Conservation (phyloP, 306 rosid species). For the Vachellia collinsii region DNA sequence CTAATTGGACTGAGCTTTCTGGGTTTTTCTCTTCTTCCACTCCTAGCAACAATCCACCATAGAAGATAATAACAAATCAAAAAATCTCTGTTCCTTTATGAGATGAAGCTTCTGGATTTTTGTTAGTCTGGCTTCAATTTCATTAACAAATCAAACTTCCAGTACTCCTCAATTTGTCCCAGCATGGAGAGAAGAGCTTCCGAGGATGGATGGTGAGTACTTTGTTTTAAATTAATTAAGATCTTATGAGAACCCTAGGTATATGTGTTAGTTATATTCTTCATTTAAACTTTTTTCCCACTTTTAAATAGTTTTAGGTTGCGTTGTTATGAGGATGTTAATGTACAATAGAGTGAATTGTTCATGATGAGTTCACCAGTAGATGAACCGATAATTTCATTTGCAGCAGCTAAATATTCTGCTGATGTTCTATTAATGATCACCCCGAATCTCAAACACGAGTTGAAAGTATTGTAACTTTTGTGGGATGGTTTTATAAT, state of each 20-base stretch:
- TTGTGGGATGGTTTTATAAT: constrained; percentile 22
- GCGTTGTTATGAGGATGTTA: constrained; percentile 44
- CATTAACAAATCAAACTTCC: constrained; percentile 15
- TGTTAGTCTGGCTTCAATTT: constrained; percentile 41
- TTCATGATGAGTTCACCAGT: constrained; percentile 34
- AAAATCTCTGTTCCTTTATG: constrained; percentile 18
- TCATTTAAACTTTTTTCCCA: not conserved
- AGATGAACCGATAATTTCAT: constrained; percentile 26
- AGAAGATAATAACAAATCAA: not conserved
- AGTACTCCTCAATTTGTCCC: not conserved
- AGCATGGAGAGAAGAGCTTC: constrained; percentile 27
- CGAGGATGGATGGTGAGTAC: constrained; percentile 32
- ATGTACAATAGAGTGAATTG: constrained; percentile 40
- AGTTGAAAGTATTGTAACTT: constrained; percentile 22
- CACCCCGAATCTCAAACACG: constrained; percentile 3
- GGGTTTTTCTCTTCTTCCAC: constrained; percentile 63
- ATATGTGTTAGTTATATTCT: constrained; percentile 35
- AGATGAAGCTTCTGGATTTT: constrained; percentile 33
- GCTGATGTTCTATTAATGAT: constrained; percentile 17
- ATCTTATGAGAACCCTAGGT: constrained; percentile 60
- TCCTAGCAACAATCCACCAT: constrained; percentile 51
- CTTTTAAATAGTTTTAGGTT: constrained; percentile 40
- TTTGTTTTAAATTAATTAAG: constrained; percentile 20
- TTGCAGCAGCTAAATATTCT: constrained; percentile 14
- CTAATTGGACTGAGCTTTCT: constrained; percentile 71